A percentile compares a stretch with the other conserved stretches of the same genome.
These are phyloP conservation scores for Sporothrix sp. DNA, from an alignment of 2,329 filamentous ascomycete species.

Conservation along the genomic window DNA sequence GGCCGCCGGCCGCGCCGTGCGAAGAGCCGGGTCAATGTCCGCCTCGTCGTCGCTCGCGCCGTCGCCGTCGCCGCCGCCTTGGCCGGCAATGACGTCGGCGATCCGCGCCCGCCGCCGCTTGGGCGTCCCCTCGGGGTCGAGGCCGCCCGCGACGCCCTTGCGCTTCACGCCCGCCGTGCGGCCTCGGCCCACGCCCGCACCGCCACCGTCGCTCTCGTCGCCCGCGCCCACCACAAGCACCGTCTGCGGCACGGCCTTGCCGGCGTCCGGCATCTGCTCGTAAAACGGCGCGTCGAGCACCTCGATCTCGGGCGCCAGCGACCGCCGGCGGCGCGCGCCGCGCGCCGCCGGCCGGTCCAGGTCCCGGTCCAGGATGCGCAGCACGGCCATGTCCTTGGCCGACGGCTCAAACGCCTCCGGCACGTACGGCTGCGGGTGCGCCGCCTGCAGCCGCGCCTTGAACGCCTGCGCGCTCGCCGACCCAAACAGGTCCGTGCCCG, in stretches of 20 bases:
- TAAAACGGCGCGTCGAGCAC: slow-evolving; percentile 44
- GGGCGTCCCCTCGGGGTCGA: not conserved
- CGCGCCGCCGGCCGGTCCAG: slow-evolving; percentile 8
- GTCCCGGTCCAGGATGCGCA: slow-evolving; percentile 20
- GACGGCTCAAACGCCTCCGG: slow-evolving; percentile 30
- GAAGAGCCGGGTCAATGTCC: slow-evolving; percentile 12
- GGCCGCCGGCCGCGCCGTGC: not conserved
- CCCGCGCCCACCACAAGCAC: slow-evolving; percentile 1
- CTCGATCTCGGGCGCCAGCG: slow-evolving; percentile 35
- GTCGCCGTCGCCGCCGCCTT: not conserved
- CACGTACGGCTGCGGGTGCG: slow-evolving; percentile 36
- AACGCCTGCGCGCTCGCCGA: slow-evolving; percentile 30
- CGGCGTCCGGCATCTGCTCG: slow-evolving; percentile 15
- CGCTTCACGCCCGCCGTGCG: not conserved
- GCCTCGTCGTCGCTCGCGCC: slow-evolving; percentile 4
- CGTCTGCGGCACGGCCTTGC: not conserved
- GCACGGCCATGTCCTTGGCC: slow-evolving; percentile 26
- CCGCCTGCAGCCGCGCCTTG: slow-evolving; percentile 38
- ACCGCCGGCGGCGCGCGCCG: slow-evolving; percentile 24
- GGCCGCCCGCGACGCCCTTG: not conserved
- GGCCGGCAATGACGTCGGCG: slow-evolving; percentile 15
- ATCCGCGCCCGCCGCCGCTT: slow-evolving; percentile 2
- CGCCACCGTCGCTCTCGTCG: not conserved
- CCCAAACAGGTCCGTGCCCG: slow-evolving; percentile 33
- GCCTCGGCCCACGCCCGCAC: too few species aligned